Conservation (phyloP, 768 basidiomycete species). For the Lactarius vividus region DNA sequence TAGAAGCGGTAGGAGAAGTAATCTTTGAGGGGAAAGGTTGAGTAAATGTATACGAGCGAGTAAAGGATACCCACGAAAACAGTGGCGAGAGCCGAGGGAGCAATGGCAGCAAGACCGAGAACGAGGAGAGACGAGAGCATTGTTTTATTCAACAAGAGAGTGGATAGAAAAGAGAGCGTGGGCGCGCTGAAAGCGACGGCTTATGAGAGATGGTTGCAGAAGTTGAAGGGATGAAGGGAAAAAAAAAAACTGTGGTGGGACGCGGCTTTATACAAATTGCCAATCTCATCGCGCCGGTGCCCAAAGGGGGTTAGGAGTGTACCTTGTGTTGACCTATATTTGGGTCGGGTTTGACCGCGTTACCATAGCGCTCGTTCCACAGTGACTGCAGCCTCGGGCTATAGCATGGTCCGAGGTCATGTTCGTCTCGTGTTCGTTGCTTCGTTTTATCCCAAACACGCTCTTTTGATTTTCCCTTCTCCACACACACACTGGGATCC, state of each 20-base stretch:
- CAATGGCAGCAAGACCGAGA: slow-evolving; percentile 19
- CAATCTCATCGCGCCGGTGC: background rate
- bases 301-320: background rate
- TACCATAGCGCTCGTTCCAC: slow-evolving; percentile 6
- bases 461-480: background rate
- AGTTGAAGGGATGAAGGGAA: background rate
- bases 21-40: slow-evolving; percentile 39
- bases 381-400: background rate
- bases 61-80: slow-evolving; percentile 18
- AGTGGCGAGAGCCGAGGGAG: slow-evolving; percentile 19
- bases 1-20: slow-evolving; percentile 50
- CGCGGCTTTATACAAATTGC: background rate
- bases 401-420: background rate
- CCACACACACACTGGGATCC: background rate
- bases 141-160: slow-evolving; percentile 18
- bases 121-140: slow-evolving; percentile 23
- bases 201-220: background rate
- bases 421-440: background rate
- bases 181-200: slow-evolving; percentile 10
- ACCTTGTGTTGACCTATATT: background rate
- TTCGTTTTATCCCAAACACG: background rate
- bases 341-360: background rate
- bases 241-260: background rate
- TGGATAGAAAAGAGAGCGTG: slow-evolving; percentile 24
- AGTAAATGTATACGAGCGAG: background rate